Evolutionary conservation across 495 filamentous ascomycete species (phyloP).

Genomic region (Bacidia rubella): DNA sequence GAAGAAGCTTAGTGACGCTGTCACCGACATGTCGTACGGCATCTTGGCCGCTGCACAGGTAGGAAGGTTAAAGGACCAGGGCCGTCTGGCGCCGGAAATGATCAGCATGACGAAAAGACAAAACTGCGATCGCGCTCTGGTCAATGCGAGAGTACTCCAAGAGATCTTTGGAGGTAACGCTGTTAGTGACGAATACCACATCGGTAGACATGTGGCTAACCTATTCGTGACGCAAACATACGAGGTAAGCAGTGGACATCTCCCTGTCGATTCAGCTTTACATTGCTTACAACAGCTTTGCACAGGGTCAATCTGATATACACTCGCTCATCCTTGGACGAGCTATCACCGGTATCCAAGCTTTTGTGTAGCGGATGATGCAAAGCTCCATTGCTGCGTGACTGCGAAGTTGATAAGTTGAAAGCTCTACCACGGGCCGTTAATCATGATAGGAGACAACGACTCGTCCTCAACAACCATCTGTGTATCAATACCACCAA

Average conservation of each 20-base stretch:
- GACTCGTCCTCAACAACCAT: no score
- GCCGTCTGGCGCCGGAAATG: slow-evolving; percentile 84
- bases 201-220: slow-evolving; percentile 91
- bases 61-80: slow-evolving; percentile 82
- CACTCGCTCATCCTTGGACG: slow-evolving; percentile 53
- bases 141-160: slow-evolving; percentile 68
- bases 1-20: slow-evolving; percentile 90
- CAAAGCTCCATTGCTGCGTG: no score
- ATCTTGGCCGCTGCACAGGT: slow-evolving; percentile 78
- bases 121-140: slow-evolving; percentile 85
- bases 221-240: slow-evolving; percentile 97
- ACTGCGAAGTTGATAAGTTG: no score
- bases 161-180: slow-evolving; percentile 97
- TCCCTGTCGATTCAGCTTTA: no score
- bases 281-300: not conserved
- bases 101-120: slow-evolving; percentile 97
- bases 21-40: slow-evolving; percentile 82
- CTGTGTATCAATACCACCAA: no score
- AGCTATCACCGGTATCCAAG: slow-evolving; percentile 57
- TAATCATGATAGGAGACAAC: no score
- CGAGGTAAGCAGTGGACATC: slow-evolving; percentile 31
- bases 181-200: slow-evolving; percentile 88
- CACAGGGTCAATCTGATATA: slow-evolving; percentile 14
- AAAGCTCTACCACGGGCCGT: no score
- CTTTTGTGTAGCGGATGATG: slow-evolving; percentile 40